Conservation (phyloP, 768 basidiomycete genomes). For the Rubroboletus satanas region DNA sequence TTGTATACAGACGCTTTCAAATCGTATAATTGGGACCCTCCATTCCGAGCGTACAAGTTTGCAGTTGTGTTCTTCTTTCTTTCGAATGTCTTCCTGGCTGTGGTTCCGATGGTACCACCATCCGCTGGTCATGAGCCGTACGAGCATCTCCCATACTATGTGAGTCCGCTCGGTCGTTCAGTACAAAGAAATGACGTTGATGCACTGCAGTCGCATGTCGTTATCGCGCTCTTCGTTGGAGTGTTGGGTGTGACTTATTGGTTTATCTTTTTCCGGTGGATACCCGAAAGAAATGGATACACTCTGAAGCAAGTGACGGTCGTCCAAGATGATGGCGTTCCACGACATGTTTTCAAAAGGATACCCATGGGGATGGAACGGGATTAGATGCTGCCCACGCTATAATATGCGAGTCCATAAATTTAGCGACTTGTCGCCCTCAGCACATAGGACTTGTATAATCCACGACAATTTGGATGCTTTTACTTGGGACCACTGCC, state of each 20-base stretch:
- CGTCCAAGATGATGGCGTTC: conserved; percentile 53
- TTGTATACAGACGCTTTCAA: conserved; percentile 49
- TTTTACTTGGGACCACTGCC: background rate
- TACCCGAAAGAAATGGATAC: conserved; percentile 48
- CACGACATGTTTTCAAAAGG: conserved; percentile 49
- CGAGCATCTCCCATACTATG: conserved; percentile 63
- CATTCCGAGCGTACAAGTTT: conserved; percentile 52
- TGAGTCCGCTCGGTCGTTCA: conserved; percentile 30
- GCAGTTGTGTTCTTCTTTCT: conserved; percentile 54
- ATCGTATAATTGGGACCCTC: conserved; percentile 57
- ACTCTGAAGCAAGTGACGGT: conserved; percentile 44
- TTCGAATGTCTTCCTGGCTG: conserved; percentile 62
- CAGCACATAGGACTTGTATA: background rate
- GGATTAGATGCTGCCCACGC: background rate
- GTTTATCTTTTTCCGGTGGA: conserved; percentile 49
- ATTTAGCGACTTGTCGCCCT: background rate
- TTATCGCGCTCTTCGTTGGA: conserved; percentile 45
- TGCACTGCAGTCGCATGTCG: conserved; percentile 43
- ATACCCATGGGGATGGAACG: conserved; percentile 21
- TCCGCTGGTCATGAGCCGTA: conserved; percentile 48
- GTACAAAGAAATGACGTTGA: background rate
- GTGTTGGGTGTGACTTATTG: conserved; percentile 53
- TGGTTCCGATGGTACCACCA: conserved; percentile 64
- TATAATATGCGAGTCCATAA: background rate
- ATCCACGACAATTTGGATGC: background rate